A percentile compares a stretch with the other conserved stretches of the same genome.
phyloP scores from a whole-genome alignment of 306 rosid species.

The Malus orientalis region DNA sequence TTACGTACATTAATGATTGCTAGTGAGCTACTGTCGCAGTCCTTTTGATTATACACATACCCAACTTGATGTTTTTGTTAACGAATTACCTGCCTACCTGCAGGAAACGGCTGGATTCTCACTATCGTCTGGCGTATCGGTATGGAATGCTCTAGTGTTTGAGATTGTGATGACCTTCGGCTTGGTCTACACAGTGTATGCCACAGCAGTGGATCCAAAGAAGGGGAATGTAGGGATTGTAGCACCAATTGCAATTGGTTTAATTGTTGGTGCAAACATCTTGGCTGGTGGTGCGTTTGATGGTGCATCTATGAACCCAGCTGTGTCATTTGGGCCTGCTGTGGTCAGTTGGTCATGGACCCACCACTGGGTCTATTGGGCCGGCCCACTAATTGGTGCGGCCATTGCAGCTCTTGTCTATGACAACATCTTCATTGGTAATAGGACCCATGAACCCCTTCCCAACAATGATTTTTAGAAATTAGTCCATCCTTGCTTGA shows the following conservation, averaged over 20 bases:
- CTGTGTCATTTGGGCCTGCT: slow-evolving; percentile 74
- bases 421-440: slow-evolving; percentile 55
- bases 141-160: slow-evolving; percentile 55
- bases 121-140: slow-evolving; percentile 44
- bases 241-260: slow-evolving; percentile 79
- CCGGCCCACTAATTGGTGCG: slow-evolving; percentile 57
- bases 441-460: slow-evolving; percentile 40
- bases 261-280: slow-evolving; percentile 79
- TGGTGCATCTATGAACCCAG: slow-evolving; percentile 88
- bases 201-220: slow-evolving; percentile 74
- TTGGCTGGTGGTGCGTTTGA: slow-evolving; percentile 79
- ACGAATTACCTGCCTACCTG: not conserved
- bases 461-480: slow-evolving; percentile 37
- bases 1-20: not conserved
- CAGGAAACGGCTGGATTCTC: slow-evolving; percentile 60
- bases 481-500: not conserved
- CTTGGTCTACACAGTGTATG: slow-evolving; percentile 71
- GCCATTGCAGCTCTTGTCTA: slow-evolving; percentile 60
- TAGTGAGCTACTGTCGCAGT: not conserved
- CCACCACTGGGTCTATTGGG: slow-evolving; percentile 77
- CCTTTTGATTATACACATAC: not conserved
- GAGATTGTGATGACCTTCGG: slow-evolving; percentile 84
- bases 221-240: slow-evolving; percentile 52
- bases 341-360: slow-evolving; percentile 59
- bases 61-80: not conserved